phyloP scores from a whole-genome alignment of 306 rosid genomes.

The Sindora glabra region DNA sequence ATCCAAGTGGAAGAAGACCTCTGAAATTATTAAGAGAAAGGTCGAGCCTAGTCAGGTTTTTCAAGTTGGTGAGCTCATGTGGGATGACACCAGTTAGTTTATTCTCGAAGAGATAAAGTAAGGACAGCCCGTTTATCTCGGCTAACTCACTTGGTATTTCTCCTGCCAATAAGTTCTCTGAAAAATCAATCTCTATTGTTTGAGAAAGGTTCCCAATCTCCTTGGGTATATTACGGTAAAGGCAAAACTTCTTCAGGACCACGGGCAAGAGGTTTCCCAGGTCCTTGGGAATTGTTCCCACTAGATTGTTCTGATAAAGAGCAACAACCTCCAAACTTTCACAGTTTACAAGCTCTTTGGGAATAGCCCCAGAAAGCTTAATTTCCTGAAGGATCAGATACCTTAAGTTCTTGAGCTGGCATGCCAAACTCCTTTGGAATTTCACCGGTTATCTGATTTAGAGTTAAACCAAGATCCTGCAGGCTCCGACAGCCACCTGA shows the following conservation, averaged over 20 bases:
- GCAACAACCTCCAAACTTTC: conserved; percentile 50
- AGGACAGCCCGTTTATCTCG: conserved; percentile 34
- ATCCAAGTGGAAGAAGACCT: conserved; percentile 57
- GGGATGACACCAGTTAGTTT: conserved; percentile 66
- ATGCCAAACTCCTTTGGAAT: conserved; percentile 58
- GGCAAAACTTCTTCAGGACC: conserved; percentile 45
- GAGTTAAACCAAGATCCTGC: conserved; percentile 57
- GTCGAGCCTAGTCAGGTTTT: conserved; percentile 51
- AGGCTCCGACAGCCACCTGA: conserved; percentile 55
- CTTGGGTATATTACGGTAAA: conserved; percentile 69
- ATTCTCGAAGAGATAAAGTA: conserved; percentile 66
- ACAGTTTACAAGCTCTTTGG: conserved; percentile 64
- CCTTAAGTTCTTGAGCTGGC: conserved; percentile 36
- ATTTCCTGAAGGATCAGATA: conserved; percentile 41
- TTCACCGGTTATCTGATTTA: conserved; percentile 48
- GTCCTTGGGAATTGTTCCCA: conserved; percentile 50
- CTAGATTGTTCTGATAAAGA: conserved; percentile 50
- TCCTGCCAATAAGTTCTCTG: conserved; percentile 59
- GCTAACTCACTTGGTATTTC: conserved; percentile 51
- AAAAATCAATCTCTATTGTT: conserved; percentile 63
- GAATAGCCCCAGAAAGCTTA: conserved; percentile 47
- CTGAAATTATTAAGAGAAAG: conserved; percentile 61
- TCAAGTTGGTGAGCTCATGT: conserved; percentile 43
- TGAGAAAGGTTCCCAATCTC: conserved; percentile 68
- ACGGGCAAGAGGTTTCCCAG: conserved; percentile 49